Percentiles rank a stretch among this genome's conserved stretches.
These are phyloP conservation scores for Stachybotrys elegans DNA, from an alignment of 2,329 filamentous ascomycete genomes.

Conservation along the genomic window DNA sequence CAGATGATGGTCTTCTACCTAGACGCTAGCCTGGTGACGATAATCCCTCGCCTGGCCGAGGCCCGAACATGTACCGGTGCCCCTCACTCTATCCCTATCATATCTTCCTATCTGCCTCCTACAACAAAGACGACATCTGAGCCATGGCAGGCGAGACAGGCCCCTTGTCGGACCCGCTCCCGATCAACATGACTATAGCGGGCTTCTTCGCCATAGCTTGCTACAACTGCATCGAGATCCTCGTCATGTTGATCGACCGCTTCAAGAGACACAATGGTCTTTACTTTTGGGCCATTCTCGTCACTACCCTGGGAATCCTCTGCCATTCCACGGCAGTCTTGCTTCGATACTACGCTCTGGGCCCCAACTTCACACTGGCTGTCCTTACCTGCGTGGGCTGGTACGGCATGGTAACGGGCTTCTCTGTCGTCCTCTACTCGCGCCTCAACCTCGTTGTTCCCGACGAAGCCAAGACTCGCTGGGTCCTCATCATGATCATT, in stretches of 20 bases:
- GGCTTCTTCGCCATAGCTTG: not conserved
- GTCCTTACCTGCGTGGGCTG: slow-evolving; percentile 8
- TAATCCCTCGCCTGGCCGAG: no score
- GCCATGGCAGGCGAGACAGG: not conserved
- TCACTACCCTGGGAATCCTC: not conserved
- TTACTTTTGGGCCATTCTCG: not conserved
- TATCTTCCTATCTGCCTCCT: no score
- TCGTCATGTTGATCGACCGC: not conserved
- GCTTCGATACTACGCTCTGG: not conserved
- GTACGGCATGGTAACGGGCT: slow-evolving; percentile 49
- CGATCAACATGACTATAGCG: not conserved
- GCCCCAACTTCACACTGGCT: not conserved
- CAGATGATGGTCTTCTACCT: no score
- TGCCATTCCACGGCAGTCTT: not conserved
- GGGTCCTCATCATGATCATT: slow-evolving; percentile 50
- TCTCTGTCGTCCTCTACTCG: slow-evolving; percentile 54
- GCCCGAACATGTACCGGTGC: no score
- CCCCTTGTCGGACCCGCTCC: not conserved
- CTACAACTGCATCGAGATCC: not conserved
- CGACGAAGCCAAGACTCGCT: slow-evolving; percentile 39
- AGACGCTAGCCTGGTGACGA: no score
- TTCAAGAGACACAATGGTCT: not conserved
- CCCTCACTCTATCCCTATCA: no score
- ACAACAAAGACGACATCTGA: no score
- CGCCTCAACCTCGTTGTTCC: slow-evolving; percentile 52